Evolutionary conservation across 768 basidiomycete genomes (phyloP).

Genomic region (Boletus fagicola): DNA sequence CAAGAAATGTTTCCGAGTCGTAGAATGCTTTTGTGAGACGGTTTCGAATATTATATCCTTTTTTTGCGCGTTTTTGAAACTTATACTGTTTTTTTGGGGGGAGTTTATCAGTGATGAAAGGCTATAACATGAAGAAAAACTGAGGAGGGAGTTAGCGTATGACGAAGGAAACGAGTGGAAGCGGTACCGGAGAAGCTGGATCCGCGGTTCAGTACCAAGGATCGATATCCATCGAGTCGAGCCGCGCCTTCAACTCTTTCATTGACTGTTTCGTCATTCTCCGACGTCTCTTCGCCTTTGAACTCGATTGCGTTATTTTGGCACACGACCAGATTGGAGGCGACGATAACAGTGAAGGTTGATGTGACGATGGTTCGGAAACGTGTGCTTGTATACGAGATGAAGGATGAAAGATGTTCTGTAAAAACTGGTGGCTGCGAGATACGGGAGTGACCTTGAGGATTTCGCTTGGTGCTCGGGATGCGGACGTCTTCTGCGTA

Average conservation of each 20-base stretch:
- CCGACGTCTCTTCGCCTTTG: constrained; percentile 4
- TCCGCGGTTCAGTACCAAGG: background rate
- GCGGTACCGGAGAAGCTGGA: constrained; percentile 1
- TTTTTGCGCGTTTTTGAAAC: constrained; percentile 3
- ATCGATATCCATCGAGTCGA: constrained; percentile 14
- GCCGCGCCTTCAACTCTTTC: constrained; percentile 10
- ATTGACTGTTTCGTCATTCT: constrained; percentile 9
- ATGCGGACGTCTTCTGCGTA: background rate
- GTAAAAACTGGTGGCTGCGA: constrained; percentile 1
- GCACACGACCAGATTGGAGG: constrained; percentile 19
- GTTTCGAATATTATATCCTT: background rate
- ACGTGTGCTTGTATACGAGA: background rate
- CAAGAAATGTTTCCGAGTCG: background rate
- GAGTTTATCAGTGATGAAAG: background rate
- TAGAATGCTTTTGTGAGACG: background rate
- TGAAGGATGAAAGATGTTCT: background rate
- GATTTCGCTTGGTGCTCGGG: background rate
- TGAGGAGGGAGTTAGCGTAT: background rate
- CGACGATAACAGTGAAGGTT: background rate
- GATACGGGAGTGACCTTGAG: background rate
- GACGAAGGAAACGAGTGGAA: background rate
- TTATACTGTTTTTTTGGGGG: constrained; percentile 1
- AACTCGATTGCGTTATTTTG: constrained; percentile 16
- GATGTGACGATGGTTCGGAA: background rate
- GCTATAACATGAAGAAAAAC: background rate